These are phyloP conservation scores for Arxiozyma slooffiae DNA, from an alignment of 1,139 yeast genomes.

Conservation along the genomic window DNA sequence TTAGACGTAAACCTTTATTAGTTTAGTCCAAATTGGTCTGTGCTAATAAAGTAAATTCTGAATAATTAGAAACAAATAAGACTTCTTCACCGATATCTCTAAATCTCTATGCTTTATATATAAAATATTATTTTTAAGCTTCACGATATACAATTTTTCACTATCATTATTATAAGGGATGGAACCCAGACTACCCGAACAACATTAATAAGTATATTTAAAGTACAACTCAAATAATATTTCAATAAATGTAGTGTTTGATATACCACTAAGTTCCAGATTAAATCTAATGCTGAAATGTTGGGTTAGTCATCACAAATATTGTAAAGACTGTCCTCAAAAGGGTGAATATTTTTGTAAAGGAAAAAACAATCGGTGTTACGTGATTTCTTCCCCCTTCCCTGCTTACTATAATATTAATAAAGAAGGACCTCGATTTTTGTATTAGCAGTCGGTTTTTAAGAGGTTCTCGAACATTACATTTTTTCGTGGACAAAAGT, in stretches of 20 bases:
- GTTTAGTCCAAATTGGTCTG: conserved; percentile 96
- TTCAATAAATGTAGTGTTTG: background rate
- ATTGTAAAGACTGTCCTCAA: background rate
- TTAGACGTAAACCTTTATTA: conserved; percentile 96
- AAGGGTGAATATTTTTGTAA: background rate
- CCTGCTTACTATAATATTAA: background rate
- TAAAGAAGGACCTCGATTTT: background rate
- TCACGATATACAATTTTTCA: background rate
- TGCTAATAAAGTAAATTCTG: conserved; percentile 92
- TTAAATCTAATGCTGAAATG: too few relatives aligned
- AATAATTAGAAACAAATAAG: conserved; percentile 93
- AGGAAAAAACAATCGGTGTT: too few relatives aligned
- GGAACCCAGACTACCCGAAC: background rate
- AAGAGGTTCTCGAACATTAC: too few relatives aligned
- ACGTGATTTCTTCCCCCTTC: background rate
- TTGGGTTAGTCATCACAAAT: background rate
- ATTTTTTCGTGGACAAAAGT: too few relatives aligned
- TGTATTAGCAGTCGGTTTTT: too few relatives aligned
- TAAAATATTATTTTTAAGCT: too few relatives aligned
- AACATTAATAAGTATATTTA: too few relatives aligned
- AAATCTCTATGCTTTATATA: conserved; percentile 34
- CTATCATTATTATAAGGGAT: too few relatives aligned
- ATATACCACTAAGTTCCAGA: background rate
- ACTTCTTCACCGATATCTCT: conserved; percentile 79
- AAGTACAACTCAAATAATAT: background rate